A percentile compares a stretch with the other conserved stretches of the same genome.
Evolutionary conservation across 2,329 filamentous ascomycete genomes (phyloP).

Genomic region (Conoideocrella luteorostrata): DNA sequence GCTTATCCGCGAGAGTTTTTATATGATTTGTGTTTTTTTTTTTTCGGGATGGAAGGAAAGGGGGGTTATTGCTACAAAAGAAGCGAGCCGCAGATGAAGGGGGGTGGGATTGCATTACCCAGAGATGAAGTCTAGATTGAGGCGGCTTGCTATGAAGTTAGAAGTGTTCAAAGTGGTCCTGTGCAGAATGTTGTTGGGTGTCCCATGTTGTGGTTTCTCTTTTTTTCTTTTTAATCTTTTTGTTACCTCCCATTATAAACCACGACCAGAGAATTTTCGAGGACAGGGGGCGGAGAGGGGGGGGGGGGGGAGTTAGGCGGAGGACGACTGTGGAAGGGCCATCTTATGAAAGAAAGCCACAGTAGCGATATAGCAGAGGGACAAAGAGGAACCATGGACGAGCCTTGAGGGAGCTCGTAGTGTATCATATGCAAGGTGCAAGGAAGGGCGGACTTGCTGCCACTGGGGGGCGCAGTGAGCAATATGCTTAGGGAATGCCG

Average conservation of each 20-base stretch:
- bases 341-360: not conserved
- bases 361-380: not conserved
- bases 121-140: too few species aligned
- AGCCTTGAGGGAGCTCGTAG: not conserved
- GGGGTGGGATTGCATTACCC: too few species aligned
- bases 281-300: not conserved
- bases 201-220: not conserved
- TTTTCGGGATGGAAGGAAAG: too few species aligned
- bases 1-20: too few species aligned
- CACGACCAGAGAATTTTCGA: not conserved
- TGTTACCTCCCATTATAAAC: not conserved
- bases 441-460: not conserved
- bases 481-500: not conserved
- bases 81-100: too few species aligned
- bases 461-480: not conserved
- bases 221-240: not conserved
- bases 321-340: not conserved
- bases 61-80: too few species aligned
- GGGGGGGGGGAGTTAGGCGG: too few species aligned
- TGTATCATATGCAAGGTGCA: constrained; percentile 9
- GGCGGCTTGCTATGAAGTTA: too few species aligned
- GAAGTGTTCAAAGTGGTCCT: too few species aligned
- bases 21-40: too few species aligned
- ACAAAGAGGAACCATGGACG: not conserved
- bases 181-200: too few species aligned